Evolutionary conservation across 1,284 basidiomycete species (phyloP).

Genomic region (Porodaedalea pini): DNA sequence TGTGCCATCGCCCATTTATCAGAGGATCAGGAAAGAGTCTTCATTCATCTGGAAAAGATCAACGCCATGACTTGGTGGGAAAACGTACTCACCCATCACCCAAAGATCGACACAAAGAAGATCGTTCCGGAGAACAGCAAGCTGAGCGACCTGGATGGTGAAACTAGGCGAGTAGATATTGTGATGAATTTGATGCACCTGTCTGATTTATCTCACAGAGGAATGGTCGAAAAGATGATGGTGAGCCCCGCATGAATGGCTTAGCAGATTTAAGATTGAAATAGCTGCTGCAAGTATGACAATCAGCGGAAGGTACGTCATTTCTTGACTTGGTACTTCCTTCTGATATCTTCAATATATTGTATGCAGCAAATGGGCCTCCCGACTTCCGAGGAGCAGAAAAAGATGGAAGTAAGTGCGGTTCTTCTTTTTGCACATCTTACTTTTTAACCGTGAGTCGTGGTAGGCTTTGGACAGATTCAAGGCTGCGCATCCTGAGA

Average conservation of each 20-base stretch:
- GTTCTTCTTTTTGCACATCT: background rate
- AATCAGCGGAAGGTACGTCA: conserved; percentile 86
- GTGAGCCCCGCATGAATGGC: conserved; percentile 45
- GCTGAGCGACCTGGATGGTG: conserved; percentile 91
- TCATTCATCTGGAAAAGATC: conserved; percentile 84
- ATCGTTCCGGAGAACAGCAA: conserved; percentile 96
- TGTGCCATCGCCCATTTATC: conserved; percentile 13
- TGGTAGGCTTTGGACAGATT: conserved; percentile 83
- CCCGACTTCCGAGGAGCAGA: conserved; percentile 87
- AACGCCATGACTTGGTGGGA: conserved; percentile 96
- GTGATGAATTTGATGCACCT: conserved; percentile 12
- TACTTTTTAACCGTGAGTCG: background rate
- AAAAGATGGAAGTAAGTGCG: conserved; percentile 75
- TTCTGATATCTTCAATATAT: conserved; percentile 15
- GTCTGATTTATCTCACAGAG: conserved; percentile 45
- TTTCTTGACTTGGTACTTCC: background rate
- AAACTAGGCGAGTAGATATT: conserved; percentile 62
- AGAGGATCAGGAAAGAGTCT: conserved; percentile 78
- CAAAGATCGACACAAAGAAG: conserved; percentile 96
- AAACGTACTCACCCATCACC: conserved; percentile 91
- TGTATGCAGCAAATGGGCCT: conserved; percentile 83
- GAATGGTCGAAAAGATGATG: conserved; percentile 99
- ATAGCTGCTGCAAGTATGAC: conserved; percentile 67
- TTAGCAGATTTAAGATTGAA: conserved; percentile 13
- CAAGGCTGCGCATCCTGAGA: conserved; percentile 85